These are phyloP conservation scores for Coniochaeta sp. DNA, from an alignment of 2,329 filamentous ascomycete species.

Conservation along the genomic window DNA sequence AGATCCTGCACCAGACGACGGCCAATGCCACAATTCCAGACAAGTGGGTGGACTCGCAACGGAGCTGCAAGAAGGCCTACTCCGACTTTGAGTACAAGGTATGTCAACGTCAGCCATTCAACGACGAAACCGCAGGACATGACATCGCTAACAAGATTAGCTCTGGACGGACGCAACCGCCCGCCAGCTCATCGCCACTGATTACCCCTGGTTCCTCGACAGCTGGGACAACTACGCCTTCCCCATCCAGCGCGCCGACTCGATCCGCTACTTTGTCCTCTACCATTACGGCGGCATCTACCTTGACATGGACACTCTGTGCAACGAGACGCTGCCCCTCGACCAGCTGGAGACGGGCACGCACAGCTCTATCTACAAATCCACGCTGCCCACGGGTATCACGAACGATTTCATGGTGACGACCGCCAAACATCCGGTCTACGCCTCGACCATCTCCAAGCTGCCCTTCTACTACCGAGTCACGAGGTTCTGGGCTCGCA, in stretches of 20 bases:
- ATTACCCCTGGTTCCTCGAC: slow-evolving; percentile 72
- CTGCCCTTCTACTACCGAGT: slow-evolving; percentile 55
- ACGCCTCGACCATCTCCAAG: slow-evolving; percentile 60
- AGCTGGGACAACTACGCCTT: slow-evolving; percentile 69
- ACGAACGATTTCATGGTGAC: slow-evolving; percentile 77
- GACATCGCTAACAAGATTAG: slow-evolving; percentile 26
- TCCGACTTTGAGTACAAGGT: slow-evolving; percentile 69
- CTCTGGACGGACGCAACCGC: slow-evolving; percentile 70
- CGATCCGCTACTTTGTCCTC: slow-evolving; percentile 74
- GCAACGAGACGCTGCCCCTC: slow-evolving; percentile 15
- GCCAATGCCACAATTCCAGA: slow-evolving; percentile 58
- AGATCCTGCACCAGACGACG: slow-evolving; percentile 58
- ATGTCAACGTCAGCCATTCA: slow-evolving; percentile 17
- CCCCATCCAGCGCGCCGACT: slow-evolving; percentile 70
- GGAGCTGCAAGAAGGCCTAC: slow-evolving; percentile 61
- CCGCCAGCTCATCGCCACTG: slow-evolving; percentile 61
- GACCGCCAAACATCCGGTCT: slow-evolving; percentile 67
- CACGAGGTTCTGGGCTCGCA: slow-evolving; percentile 54
- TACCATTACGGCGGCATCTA: slow-evolving; percentile 74
- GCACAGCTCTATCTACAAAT: slow-evolving; percentile 23
- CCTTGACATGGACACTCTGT: slow-evolving; percentile 65
- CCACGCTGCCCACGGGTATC: slow-evolving; percentile 67
- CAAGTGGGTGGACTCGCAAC: slow-evolving; percentile 58
- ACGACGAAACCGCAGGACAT: too few species aligned
- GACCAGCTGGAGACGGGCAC: slow-evolving; percentile 14